phyloP scores from a whole-genome alignment of 2,329 filamentous ascomycete species.

The Penicillium sp. region DNA sequence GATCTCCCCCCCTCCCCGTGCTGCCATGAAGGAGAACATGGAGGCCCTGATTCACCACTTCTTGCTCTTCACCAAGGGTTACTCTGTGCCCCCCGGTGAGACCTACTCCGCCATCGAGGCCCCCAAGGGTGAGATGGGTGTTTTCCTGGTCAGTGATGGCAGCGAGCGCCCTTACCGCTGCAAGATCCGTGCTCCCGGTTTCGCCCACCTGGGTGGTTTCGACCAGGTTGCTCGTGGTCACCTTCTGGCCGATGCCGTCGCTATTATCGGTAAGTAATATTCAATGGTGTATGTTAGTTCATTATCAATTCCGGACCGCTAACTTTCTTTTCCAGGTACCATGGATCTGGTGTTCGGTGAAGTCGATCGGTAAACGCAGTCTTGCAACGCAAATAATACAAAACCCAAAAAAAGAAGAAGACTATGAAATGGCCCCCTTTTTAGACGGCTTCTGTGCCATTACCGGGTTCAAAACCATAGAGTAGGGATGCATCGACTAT shows the following conservation, averaged over 20 bases:
- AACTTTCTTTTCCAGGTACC: slow-evolving; percentile 52
- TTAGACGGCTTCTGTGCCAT: slow-evolving; percentile 25
- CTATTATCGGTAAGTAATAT: slow-evolving; percentile 73
- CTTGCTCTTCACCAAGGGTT: slow-evolving; percentile 97
- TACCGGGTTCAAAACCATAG: slow-evolving; percentile 16
- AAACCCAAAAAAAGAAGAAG: slow-evolving; percentile 26
- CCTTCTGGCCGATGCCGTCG: slow-evolving; percentile 92
- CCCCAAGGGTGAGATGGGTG: slow-evolving; percentile 99
- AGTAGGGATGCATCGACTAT: slow-evolving; percentile 15
- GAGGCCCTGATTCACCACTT: slow-evolving; percentile 99
- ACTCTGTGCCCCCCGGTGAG: slow-evolving; percentile 94
- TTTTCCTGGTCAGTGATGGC: slow-evolving; percentile 93
- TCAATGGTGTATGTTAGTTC: not conserved
- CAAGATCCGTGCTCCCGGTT: slow-evolving; percentile 95
- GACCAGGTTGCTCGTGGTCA: slow-evolving; percentile 93
- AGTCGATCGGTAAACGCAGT: slow-evolving; percentile 54
- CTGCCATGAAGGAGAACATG: slow-evolving; percentile 99
- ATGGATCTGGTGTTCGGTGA: slow-evolving; percentile 90
- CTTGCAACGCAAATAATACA: slow-evolving; percentile 24
- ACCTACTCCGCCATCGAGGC: slow-evolving; percentile 98
- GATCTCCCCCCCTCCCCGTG: slow-evolving; percentile 89
- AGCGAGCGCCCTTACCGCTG: slow-evolving; percentile 96
- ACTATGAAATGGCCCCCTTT: slow-evolving; percentile 23
- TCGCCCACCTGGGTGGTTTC: slow-evolving; percentile 91
- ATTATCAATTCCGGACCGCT: slow-evolving; percentile 15